phyloP scores from a whole-genome alignment of 2,329 filamentous ascomycete species.

The Furcasterigmium sp. region DNA sequence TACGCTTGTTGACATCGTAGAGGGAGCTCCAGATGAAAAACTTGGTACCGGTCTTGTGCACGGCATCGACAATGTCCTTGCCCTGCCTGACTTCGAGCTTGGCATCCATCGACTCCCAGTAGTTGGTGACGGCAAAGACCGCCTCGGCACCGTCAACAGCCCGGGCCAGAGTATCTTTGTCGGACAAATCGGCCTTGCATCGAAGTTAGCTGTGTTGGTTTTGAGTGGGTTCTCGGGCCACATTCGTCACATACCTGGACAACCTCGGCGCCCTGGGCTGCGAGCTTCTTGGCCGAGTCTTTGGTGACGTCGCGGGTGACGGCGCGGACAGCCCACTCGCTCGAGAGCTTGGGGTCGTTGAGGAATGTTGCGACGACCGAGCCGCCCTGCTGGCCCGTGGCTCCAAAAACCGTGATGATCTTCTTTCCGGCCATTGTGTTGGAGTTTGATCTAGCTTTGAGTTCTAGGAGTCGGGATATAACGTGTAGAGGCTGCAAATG shows the following conservation, averaged over 20 bases:
- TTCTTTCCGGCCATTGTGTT: conserved; percentile 20
- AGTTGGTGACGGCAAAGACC: conserved; percentile 30
- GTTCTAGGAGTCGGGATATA: no score
- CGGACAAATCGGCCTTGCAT: not conserved
- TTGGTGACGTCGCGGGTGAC: conserved; percentile 46
- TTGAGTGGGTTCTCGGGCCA: not conserved
- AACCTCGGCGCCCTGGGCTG: conserved; percentile 41
- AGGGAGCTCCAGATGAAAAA: conserved; percentile 43
- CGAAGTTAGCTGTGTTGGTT: not conserved
- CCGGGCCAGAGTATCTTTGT: conserved; percentile 8
- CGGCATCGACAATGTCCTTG: conserved; percentile 39
- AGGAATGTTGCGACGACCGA: conserved; percentile 41
- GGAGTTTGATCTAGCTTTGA: not conserved
- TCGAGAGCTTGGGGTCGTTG: conserved; percentile 31
- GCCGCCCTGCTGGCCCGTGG: conserved; percentile 56
- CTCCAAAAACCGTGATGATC: conserved; percentile 51
- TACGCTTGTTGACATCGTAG: conserved; percentile 28
- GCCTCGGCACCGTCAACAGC: conserved; percentile 24
- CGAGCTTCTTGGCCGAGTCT: conserved; percentile 36
- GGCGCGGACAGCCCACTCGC: conserved; percentile 46
- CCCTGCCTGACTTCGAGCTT: conserved; percentile 34
- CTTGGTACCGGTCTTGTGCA: conserved; percentile 34
- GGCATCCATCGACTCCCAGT: conserved; percentile 25
- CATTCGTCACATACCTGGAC: conserved; percentile 31
- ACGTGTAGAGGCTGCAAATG: no score